Conservation (phyloP, 345 rosid species). For the Salix purpurea region DNA sequence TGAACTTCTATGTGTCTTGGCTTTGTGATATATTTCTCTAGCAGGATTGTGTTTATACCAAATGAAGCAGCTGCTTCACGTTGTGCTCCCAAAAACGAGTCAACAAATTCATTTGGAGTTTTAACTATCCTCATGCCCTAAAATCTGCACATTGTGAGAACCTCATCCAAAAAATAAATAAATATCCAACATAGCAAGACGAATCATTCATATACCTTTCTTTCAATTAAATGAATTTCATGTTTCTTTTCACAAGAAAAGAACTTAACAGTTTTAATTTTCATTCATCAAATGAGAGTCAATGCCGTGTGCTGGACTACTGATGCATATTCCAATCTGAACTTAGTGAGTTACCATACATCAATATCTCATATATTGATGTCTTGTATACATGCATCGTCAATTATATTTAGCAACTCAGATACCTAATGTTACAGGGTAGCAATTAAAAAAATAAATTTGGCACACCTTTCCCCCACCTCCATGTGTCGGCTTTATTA, state of each 20-base stretch:
- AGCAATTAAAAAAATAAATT: neutral
- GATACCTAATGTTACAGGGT: neutral
- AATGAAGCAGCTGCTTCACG: slow-evolving; percentile 96
- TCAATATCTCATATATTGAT: neutral
- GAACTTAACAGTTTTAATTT: too few relatives aligned
- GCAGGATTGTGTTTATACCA: slow-evolving; percentile 76
- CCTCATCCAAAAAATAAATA: slow-evolving; percentile 14
- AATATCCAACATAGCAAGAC: slow-evolving; percentile 2
- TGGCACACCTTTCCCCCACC: slow-evolving; percentile 83
- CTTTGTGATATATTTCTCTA: slow-evolving; percentile 86
- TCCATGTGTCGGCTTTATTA: slow-evolving; percentile 94
- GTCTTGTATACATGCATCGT: neutral
- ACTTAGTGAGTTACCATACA: neutral
- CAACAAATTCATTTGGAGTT: slow-evolving; percentile 56
- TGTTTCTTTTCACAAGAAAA: too few relatives aligned
- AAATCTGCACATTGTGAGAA: slow-evolving; percentile 28
- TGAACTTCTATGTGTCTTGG: slow-evolving; percentile 97
- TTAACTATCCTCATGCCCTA: slow-evolving; percentile 95
- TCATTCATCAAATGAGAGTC: neutral
- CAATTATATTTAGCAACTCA: neutral
- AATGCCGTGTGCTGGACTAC: neutral
- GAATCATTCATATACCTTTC: too few relatives aligned
- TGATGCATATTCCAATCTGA: neutral
- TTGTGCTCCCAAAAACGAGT: slow-evolving; percentile 90
- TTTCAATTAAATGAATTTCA: too few relatives aligned